A percentile compares a stretch with the other conserved stretches of the same genome.
These are phyloP conservation scores for Asterophora parasitica DNA, from an alignment of 768 basidiomycete species.

Conservation along the genomic window DNA sequence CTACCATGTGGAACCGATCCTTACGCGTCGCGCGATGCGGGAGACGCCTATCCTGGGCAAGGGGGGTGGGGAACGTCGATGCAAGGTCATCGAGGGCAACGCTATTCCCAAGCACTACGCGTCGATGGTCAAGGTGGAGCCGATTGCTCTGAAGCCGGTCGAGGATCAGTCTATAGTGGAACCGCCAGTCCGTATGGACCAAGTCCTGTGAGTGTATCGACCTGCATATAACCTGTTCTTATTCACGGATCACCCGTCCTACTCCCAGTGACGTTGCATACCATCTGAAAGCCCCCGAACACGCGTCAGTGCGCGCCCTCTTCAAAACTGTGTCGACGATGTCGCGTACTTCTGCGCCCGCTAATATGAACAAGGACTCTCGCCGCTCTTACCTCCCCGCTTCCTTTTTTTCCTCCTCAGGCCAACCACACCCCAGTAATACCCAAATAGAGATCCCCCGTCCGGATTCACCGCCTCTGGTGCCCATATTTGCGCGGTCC, in stretches of 20 bases:
- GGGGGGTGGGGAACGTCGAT: slow-evolving; percentile 5
- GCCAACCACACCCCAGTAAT: too few species aligned
- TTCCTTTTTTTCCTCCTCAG: slow-evolving; percentile 2
- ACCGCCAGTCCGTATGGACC: slow-evolving; percentile 25
- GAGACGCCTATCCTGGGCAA: slow-evolving; percentile 43
- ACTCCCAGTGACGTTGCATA: slow-evolving; percentile 16
- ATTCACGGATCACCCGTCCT: background rate
- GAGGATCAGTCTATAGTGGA: slow-evolving; percentile 28
- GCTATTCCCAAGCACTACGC: slow-evolving; percentile 20
- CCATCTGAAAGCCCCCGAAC: slow-evolving; percentile 17
- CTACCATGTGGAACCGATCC: slow-evolving; percentile 38
- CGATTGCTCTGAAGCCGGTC: slow-evolving; percentile 19
- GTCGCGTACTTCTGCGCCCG: slow-evolving; percentile 1
- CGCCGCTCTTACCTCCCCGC: slow-evolving; percentile 14
- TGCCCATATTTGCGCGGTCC: slow-evolving; percentile 29
- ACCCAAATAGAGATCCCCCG: too few species aligned
- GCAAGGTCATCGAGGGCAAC: background rate
- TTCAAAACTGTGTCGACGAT: slow-evolving; percentile 12
- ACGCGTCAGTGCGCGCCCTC: slow-evolving; percentile 17
- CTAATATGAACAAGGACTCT: slow-evolving; percentile 4
- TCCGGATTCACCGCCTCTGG: slow-evolving; percentile 23
- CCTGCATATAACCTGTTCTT: background rate
- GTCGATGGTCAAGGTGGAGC: slow-evolving; percentile 17
- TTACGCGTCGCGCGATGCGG: slow-evolving; percentile 42
- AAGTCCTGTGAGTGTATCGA: slow-evolving; percentile 35